Base-by-base conservation (phyloP, 2,329 filamentous ascomycete species). In the Aaosphaeria pasadenensis region DNA sequence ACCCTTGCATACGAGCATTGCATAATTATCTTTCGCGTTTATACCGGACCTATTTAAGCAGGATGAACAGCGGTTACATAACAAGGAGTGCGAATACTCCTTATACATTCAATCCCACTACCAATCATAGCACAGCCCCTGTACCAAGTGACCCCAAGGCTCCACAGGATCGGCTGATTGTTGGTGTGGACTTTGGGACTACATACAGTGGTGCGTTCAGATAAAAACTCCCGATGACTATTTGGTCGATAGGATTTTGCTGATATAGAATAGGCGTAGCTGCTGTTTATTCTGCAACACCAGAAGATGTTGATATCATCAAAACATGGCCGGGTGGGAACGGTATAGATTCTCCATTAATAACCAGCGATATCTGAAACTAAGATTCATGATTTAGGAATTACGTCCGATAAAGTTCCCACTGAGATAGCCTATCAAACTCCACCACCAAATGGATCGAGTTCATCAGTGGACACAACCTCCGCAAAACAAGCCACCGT, bases 331-430 rank as follows among this genome's bases (percentile, higher is more conserved):
- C 88, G 0, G 88, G 88, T 29, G 87, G 87, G 30, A 91, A 91
- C 63, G 87, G 87, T 59, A 62, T 11, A 44, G 44, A 40, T 24
- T 24, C 17, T 24, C 17, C 17, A 24, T 24, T 24, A 24, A 24
- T 24, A 24, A 24, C 17, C 17, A 24, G 17, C 17, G 17, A 24
- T 24, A 24, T 24, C 3, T 24, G 17, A 24, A 24, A 24, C 17
- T 24, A 24, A 24, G 17, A 24, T 24, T 24, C 17, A 24, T 24
- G 17, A 7, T 7, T 4, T 44, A 70, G 66, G 66, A 39, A 89
- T 91, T 71, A 91, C 88, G n/a, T 90, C 87, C 33, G 88, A 92
- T 74, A 92, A 92, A 75, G 88, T 91, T 2, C 88, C 88, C 1
- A 90, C 87, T 11, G 88, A 91, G 67, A 86, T 91, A 48, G 71